phyloP scores from a whole-genome alignment of 208 protist species.

The Angomonas deanei region DNA sequence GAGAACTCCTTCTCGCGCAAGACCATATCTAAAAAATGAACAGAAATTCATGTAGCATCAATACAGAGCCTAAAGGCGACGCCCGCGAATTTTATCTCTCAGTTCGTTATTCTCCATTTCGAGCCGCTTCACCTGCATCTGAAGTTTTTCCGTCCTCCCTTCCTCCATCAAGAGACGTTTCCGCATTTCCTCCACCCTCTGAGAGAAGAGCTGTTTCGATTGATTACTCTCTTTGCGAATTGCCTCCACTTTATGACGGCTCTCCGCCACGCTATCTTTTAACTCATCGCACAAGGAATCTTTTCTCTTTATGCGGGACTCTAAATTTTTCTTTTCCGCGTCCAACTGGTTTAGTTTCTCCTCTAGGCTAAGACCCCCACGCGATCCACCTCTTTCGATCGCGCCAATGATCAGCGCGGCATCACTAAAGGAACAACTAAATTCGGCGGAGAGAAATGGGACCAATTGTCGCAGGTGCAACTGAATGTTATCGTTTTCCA shows the following conservation, averaged over 20 bases:
- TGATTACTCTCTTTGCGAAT: conserved; percentile 36
- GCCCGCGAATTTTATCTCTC: conserved; percentile 17
- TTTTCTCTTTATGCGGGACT: conserved; percentile 29
- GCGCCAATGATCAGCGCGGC: conserved; percentile 49
- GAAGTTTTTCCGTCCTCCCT: conserved; percentile 56
- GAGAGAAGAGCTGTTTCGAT: conserved; percentile 41
- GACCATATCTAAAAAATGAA: background rate
- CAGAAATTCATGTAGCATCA: no score
- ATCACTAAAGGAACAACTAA: conserved; percentile 58
- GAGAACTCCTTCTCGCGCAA: no score
- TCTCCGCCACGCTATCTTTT: conserved; percentile 38
- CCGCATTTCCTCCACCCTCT: conserved; percentile 63
- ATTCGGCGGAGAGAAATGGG: conserved; percentile 66
- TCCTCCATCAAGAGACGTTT: conserved; percentile 81
- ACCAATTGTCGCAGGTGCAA: conserved; percentile 57
- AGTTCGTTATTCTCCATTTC: conserved; percentile 59
- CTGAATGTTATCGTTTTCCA: conserved; percentile 10
- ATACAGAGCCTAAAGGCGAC: conserved; percentile 7
- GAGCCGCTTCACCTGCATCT: conserved; percentile 54
- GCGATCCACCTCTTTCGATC: conserved; percentile 22
- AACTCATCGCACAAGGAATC: conserved; percentile 42
- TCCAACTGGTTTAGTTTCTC: conserved; percentile 41
- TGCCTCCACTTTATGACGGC: conserved; percentile 35
- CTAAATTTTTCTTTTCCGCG: conserved; percentile 41
- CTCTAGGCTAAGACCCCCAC: conserved; percentile 21